Evolutionary conservation across 192 early-diverging fungal species (phyloP).

Genomic region (Mortierella antarctica): DNA sequence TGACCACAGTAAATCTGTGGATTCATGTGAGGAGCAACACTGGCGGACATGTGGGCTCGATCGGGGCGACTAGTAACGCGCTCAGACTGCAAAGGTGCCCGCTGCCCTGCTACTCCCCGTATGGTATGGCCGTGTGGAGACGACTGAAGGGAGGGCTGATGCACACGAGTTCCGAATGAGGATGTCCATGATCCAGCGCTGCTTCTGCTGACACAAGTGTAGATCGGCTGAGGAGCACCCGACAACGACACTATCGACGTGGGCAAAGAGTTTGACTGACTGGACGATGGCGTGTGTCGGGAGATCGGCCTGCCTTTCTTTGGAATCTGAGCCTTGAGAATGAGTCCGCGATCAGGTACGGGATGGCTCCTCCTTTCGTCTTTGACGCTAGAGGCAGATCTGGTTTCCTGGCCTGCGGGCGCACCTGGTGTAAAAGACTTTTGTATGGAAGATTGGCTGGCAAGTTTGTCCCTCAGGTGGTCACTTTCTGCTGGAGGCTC

Average conservation of each 20-base stretch:
- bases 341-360: conserved; percentile 39
- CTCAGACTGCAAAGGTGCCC: no score
- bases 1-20: no score
- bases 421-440: no score
- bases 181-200: no score
- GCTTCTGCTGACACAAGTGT: background rate
- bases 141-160: no score
- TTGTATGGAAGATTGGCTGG: background rate
- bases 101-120: no score
- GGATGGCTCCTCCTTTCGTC: conserved; percentile 5
- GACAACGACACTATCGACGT: conserved; percentile 37
- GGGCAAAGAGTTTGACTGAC: conserved; percentile 2
- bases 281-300: conserved; percentile 15
- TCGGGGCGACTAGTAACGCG: no score
- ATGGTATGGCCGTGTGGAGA: no score
- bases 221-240: conserved; percentile 22
- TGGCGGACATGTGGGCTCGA: no score
- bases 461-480: background rate
- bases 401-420: background rate
- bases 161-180: no score
- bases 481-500: background rate
- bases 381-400: background rate
- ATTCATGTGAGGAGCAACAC: no score
- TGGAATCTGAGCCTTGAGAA: conserved; percentile 49
- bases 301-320: conserved; percentile 50